Conservation (phyloP, 257 asterid species). For the Scutellaria barbata region DNA sequence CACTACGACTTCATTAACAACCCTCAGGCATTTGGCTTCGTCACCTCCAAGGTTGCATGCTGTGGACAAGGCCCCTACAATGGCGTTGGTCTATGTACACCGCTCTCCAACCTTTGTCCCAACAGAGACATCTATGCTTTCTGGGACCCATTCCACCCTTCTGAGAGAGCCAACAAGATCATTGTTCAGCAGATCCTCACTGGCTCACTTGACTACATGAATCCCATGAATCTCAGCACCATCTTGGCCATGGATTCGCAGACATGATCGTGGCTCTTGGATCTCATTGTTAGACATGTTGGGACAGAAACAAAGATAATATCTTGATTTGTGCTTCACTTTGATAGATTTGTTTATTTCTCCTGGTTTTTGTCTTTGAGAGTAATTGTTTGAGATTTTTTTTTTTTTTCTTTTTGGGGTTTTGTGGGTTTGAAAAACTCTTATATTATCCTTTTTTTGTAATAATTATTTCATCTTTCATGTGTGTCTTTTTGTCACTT, state of each 20-base stretch:
- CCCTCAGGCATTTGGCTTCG: slow-evolving; percentile 72
- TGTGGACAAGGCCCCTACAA: slow-evolving; percentile 74
- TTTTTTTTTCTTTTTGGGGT: background rate
- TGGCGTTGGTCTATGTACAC: slow-evolving; percentile 63
- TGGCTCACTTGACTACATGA: slow-evolving; percentile 61
- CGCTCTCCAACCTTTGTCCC: slow-evolving; percentile 57
- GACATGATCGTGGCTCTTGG: too few species aligned
- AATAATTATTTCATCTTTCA: background rate
- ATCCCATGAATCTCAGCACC: slow-evolving; percentile 74
- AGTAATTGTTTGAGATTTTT: slow-evolving; percentile 24
- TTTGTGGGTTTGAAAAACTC: slow-evolving; percentile 7
- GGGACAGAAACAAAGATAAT: background rate
- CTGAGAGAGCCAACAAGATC: slow-evolving; percentile 60
- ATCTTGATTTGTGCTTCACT: background rate
- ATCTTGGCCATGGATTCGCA: slow-evolving; percentile 59
- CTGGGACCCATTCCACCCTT: slow-evolving; percentile 77
- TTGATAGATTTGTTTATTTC: background rate
- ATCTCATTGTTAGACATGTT: too few species aligned
- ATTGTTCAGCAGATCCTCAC: slow-evolving; percentile 55
- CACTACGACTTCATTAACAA: slow-evolving; percentile 69
- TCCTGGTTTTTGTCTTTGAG: slow-evolving; percentile 1
- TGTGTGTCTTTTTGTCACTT: background rate
- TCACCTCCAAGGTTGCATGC: slow-evolving; percentile 64
- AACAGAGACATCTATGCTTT: slow-evolving; percentile 64
- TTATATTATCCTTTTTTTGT: slow-evolving; percentile 13